phyloP scores from a whole-genome alignment of 148 eudicot species.

The Hydrangea macrophylla region DNA sequence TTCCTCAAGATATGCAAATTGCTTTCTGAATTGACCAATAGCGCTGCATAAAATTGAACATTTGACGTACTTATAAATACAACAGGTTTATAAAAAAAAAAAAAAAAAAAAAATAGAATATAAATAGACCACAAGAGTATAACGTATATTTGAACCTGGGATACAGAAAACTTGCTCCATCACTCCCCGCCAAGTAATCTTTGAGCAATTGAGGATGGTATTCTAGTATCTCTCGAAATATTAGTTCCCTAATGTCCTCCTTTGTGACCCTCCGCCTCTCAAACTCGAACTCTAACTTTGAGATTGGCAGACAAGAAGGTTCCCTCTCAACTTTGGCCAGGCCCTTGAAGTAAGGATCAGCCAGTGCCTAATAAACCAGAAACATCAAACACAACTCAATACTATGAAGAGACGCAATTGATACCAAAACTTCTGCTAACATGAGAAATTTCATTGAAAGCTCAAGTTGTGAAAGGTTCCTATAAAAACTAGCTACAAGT shows the following conservation, averaged over 20 bases:
- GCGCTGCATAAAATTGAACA: conserved; percentile 42
- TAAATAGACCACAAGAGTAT: neutral
- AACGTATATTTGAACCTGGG: conserved; percentile 51
- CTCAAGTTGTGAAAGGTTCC: no score
- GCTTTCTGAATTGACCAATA: conserved; percentile 66
- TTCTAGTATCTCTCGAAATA: conserved; percentile 72
- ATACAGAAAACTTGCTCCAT: conserved; percentile 55
- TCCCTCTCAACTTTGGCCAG: conserved; percentile 69
- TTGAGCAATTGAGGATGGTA: conserved; percentile 74
- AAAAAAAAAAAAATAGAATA: neutral
- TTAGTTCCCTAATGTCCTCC: conserved; percentile 63
- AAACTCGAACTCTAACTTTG: conserved; percentile 77
- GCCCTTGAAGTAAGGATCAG: conserved; percentile 78
- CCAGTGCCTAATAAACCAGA: conserved; percentile 44
- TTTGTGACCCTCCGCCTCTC: conserved; percentile 60
- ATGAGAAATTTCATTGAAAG: neutral
- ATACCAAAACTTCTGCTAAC: neutral
- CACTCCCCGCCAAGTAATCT: conserved; percentile 65
- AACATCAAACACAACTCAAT: neutral
- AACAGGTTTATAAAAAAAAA: neutral
- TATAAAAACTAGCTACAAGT: no score
- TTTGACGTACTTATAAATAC: neutral
- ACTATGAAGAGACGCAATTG: neutral
- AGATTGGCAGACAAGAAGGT: conserved; percentile 66
- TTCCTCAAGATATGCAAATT: conserved; percentile 79